Base-by-base conservation (phyloP, 495 filamentous ascomycete genomes). In the Hypomontagnella monticulosa region DNA sequence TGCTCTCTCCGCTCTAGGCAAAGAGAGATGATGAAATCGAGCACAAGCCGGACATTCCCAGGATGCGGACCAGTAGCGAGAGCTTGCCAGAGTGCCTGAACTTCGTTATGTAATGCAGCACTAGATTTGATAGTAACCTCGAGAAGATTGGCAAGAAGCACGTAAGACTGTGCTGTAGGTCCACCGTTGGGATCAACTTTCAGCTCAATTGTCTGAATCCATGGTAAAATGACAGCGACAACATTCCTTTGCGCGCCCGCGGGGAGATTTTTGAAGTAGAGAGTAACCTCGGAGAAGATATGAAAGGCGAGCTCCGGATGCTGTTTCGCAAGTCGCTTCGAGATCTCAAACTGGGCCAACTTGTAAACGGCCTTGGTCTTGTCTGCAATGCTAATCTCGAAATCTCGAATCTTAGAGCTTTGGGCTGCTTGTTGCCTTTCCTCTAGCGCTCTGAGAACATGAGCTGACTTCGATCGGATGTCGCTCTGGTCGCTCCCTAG, bases 281-380 rank as follows among this genome's bases (percentile, higher is more conserved):
- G 79, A 0, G 92, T 91, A 61, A 97, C 96, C 73, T 98, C 93
- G 8, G 95, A 97, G 70, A 97, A 97, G 30, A 99, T 88, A 44
- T 91, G 88, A 69, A 97, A 96, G 0, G 96, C 93, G 46, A 96
- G 78, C 61, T 97, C 92, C 0, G 89, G 83, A 73, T 98, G 91
- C 60, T 93, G 89, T 68, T 89, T 91, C 3, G 95, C 89, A n/a
- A 98, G 82, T 43, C 92, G 79, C 65, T 93, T 93, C 0, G 96
- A 98, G 7, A 93, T 93, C 69, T 98, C 95, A 63, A 97, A 98
- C 67, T 98, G 96, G 3, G 95, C 95, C 14, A 93, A 84, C 76
- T 97, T 98, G 76, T 97, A 98, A 1, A 99, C 94, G 0, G 95
- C 95, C 57, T 94, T 97, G 0, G 95, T 99, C 78, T 97, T 97